A percentile compares a stretch with the other conserved stretches of the same genome.
phyloP scores from a whole-genome alignment of 2,329 filamentous ascomycete species.

The Colletotrichum sp. region DNA sequence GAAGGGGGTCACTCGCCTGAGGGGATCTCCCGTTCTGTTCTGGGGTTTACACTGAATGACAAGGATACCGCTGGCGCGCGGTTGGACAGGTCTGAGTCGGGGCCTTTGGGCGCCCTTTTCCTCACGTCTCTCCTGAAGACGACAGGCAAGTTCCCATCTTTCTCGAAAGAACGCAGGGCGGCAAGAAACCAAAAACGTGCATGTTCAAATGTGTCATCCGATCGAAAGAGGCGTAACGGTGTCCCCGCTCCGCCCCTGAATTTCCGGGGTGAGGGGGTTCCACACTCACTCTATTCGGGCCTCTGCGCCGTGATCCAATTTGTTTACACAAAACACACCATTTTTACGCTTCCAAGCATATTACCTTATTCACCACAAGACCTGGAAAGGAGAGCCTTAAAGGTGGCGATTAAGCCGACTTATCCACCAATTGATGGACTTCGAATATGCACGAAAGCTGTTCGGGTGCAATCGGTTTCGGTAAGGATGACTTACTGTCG shows the following conservation, averaged over 20 bases:
- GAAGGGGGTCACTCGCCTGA: neutral
- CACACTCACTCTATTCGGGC: neutral
- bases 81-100: neutral
- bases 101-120: neutral
- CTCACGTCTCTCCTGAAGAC: neutral
- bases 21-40: conserved; percentile 2
- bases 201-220: neutral
- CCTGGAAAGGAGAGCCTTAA: neutral
- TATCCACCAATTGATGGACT: neutral
- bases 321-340: conserved; percentile 9
- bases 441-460: neutral
- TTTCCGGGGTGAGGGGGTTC: neutral
- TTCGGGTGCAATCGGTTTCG: neutral
- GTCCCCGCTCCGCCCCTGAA: conserved; percentile 5
- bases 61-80: neutral
- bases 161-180: neutral
- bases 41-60: neutral
- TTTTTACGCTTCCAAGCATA: conserved; percentile 3
- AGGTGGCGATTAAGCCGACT: neutral
- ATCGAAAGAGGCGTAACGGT: neutral
- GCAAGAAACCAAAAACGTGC: neutral
- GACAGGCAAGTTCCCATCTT: neutral
- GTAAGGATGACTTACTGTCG: neutral
- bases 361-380: neutral
- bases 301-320: neutral